Evolutionary conservation across 768 basidiomycete species (phyloP).

Genomic region (Cystobasidium onofrii): DNA sequence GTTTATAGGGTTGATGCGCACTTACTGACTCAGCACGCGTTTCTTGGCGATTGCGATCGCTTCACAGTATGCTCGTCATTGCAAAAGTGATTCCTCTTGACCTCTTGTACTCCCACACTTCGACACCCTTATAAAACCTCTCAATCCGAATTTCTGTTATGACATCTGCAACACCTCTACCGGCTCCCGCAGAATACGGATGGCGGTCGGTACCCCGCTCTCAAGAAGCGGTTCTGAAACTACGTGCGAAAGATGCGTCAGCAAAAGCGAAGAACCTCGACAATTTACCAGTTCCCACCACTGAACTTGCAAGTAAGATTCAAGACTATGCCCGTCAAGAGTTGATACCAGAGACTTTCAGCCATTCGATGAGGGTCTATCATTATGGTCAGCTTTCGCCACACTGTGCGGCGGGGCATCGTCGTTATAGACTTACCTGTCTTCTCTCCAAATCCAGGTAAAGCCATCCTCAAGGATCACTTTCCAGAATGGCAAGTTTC

Average conservation of each 20-base stretch:
- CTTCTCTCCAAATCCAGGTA: not conserved
- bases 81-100: too few species aligned
- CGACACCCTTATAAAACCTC: too few species aligned
- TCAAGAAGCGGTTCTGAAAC: not conserved
- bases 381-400: not conserved
- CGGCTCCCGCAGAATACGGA: not conserved
- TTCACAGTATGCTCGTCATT: not conserved
- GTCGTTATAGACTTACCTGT: not conserved
- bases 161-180: not conserved
- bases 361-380: not conserved
- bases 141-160: too few species aligned
- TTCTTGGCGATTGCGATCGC: not conserved
- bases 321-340: not conserved
- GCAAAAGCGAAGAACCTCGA: not conserved
- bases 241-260: not conserved
- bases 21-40: not conserved
- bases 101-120: too few species aligned
- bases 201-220: not conserved
- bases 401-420: not conserved
- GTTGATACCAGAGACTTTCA: not conserved
- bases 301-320: not conserved
- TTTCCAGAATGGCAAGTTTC: not conserved
- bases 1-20: too few species aligned
- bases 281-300: not conserved
- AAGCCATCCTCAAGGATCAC: slow-evolving; percentile 10